phyloP scores from a whole-genome alignment of 2,329 filamentous ascomycete genomes.

The Alternaria metachromatica region DNA sequence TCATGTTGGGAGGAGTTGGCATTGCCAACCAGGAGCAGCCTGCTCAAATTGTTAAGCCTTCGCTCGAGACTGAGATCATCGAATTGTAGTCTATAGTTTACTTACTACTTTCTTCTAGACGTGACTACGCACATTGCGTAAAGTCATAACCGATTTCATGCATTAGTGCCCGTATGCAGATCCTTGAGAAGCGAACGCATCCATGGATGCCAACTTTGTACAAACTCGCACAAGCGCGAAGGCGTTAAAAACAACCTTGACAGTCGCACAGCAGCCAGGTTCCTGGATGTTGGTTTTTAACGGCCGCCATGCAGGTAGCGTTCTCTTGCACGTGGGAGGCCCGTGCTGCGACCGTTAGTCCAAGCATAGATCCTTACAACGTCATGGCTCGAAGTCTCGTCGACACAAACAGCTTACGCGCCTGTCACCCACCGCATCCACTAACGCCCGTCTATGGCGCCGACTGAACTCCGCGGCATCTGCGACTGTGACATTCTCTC shows the following conservation, averaged over 20 bases:
- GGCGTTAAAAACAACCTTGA: neutral
- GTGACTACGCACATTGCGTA: neutral
- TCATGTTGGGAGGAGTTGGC: conserved; percentile 63
- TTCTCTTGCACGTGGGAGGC: conserved; percentile 14
- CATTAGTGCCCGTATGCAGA: neutral
- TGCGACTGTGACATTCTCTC: conserved; percentile 6
- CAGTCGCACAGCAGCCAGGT: neutral
- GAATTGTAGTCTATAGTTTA: conserved; percentile 4
- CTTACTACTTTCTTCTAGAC: neutral
- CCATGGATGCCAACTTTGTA: neutral
- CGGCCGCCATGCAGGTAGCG: conserved; percentile 8
- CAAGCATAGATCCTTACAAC: conserved; percentile 16
- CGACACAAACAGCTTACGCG: conserved; percentile 13
- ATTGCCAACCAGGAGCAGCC: conserved; percentile 15
- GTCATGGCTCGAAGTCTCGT: conserved; percentile 25
- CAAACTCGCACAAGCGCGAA: neutral
- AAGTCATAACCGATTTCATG: neutral
- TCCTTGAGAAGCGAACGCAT: neutral
- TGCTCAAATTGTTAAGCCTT: neutral
- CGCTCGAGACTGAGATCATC: conserved; percentile 2
- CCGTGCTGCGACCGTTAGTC: conserved; percentile 11
- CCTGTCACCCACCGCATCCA: conserved; percentile 15
- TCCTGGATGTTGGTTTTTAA: conserved; percentile 11
- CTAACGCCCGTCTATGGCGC: conserved; percentile 21
- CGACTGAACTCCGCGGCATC: conserved; percentile 7